Percentiles rank a stretch among this genome's conserved stretches.
These are phyloP conservation scores for Rhodotorula kratochvilovae DNA, from an alignment of 768 basidiomycete genomes.

Conservation along the genomic window DNA sequence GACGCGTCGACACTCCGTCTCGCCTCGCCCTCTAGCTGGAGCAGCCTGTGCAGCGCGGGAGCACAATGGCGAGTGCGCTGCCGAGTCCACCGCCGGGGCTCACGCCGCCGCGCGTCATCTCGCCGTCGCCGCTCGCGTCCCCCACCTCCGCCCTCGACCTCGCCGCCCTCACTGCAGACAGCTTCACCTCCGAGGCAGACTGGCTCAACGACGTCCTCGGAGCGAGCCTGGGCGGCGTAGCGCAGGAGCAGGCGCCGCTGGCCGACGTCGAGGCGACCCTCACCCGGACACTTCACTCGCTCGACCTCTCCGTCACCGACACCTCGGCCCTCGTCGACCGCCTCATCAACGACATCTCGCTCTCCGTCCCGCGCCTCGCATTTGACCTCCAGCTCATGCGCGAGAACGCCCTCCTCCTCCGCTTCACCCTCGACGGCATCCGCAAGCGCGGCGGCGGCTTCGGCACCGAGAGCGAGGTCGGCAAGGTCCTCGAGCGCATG, in stretches of 20 bases:
- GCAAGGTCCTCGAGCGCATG: constrained; percentile 67
- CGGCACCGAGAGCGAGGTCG: constrained; percentile 55
- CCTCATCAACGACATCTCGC: constrained; percentile 85
- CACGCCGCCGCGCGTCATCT: neutral
- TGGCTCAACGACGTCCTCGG: constrained; percentile 35
- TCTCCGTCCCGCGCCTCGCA: constrained; percentile 79
- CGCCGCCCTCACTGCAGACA: constrained; percentile 12
- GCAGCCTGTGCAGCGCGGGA: too few species aligned
- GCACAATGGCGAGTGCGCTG: neutral
- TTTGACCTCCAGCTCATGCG: constrained; percentile 98
- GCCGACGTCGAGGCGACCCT: constrained; percentile 26
- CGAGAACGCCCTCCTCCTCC: constrained; percentile 76
- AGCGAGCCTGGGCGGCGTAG: neutral
- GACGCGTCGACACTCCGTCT: constrained; percentile 1
- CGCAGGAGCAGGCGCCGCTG: neutral
- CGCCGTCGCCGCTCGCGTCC: neutral
- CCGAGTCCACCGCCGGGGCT: neutral
- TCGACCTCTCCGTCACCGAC: constrained; percentile 82
- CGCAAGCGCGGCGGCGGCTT: constrained; percentile 50
- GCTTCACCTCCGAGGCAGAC: constrained; percentile 26
- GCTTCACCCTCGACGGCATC: constrained; percentile 61
- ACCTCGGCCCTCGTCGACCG: constrained; percentile 80
- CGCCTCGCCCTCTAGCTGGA: too few species aligned
- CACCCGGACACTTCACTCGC: constrained; percentile 37
- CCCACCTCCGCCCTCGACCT: constrained; percentile 15